Evolutionary conservation across 768 basidiomycete genomes (phyloP).

Genomic region (Boletus insuetus): DNA sequence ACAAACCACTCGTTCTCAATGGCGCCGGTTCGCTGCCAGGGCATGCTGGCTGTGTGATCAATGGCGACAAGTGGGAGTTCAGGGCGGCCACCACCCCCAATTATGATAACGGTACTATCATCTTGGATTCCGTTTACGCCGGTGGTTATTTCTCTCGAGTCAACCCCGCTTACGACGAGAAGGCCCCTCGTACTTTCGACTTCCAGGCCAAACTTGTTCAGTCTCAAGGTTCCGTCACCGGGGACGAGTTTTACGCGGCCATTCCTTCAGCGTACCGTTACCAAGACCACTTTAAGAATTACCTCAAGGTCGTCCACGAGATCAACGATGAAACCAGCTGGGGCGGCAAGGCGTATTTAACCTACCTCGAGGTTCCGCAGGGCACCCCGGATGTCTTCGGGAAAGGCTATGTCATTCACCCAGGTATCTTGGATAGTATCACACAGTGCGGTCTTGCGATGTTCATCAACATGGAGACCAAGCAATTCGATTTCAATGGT

Average conservation of each 20-base stretch:
- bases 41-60: slow-evolving; percentile 27
- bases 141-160: slow-evolving; percentile 26
- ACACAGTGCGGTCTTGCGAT: slow-evolving; percentile 32
- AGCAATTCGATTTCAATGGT: slow-evolving; percentile 31
- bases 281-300: slow-evolving; percentile 26
- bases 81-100: slow-evolving; percentile 25
- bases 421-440: slow-evolving; percentile 33
- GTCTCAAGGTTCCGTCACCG: slow-evolving; percentile 16
- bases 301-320: slow-evolving; percentile 28
- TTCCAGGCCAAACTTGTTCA: slow-evolving; percentile 20
- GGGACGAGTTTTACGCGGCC: slow-evolving; percentile 16
- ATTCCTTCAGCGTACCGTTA: slow-evolving; percentile 23
- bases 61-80: slow-evolving; percentile 30
- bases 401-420: slow-evolving; percentile 31
- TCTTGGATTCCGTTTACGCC: slow-evolving; percentile 31
- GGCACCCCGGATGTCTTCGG: slow-evolving; percentile 29
- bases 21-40: slow-evolving; percentile 14
- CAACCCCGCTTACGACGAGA: slow-evolving; percentile 27
- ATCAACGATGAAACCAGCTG: slow-evolving; percentile 27
- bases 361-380: slow-evolving; percentile 22
- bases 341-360: slow-evolving; percentile 27
- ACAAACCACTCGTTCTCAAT: slow-evolving; percentile 29
- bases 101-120: slow-evolving; percentile 22
- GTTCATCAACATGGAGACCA: slow-evolving; percentile 29
- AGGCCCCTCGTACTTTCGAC: slow-evolving; percentile 22